Evolutionary conservation across 768 basidiomycete species (phyloP), one percentile per base, ranked within the genome.

Genomic region (Tricholoma bakamatsutake): DNA sequence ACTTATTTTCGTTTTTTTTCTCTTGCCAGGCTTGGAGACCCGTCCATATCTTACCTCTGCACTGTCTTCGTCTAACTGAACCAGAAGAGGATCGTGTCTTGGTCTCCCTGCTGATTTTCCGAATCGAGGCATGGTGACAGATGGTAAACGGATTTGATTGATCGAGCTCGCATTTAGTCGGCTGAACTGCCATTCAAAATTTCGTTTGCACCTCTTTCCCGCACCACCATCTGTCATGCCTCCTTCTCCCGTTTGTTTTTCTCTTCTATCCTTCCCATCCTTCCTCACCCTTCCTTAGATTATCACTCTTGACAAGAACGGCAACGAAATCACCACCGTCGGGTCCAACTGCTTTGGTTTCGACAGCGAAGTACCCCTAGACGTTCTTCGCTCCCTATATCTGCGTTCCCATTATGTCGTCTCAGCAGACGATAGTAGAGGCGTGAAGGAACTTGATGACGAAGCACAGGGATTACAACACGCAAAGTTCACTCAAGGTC

Each of bases 291-390:
- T 42, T 53, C 33, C 56, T 24, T 63, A 90, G 86, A 81, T 81
- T 54, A 78, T 70, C 54, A 82, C 82, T 33, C 69, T 88, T 57
- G 91, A 90, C 69, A 88, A 88, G 73, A 78, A 82, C 57, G 91
- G 90, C 49, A 59, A 79, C 8, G 85, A 85, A 66, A 92, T 94
- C 64, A 81, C 76, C 53, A 76, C 83, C 18, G 94, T 98, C 43
- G 95, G 95, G 46, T 84, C 87, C 66, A 71, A 87, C 59, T 82
- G 87, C 54, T 97, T 97, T 62, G 93, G 92, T 7, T 95, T 98
- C 71, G 88, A 97, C 72, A 87, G 87, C 63, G 83, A 87, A 63
- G 90, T 94, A 59, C 68, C 87, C 56, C 71, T 94, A 63, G 87
- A 93, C 60, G 75, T 81, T 61, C 82, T 96, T 52, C 88, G 94